Evolutionary conservation across 768 basidiomycete species (phyloP), one percentile per base, ranked within the genome.

Genomic region (Mycena belliarum): DNA sequence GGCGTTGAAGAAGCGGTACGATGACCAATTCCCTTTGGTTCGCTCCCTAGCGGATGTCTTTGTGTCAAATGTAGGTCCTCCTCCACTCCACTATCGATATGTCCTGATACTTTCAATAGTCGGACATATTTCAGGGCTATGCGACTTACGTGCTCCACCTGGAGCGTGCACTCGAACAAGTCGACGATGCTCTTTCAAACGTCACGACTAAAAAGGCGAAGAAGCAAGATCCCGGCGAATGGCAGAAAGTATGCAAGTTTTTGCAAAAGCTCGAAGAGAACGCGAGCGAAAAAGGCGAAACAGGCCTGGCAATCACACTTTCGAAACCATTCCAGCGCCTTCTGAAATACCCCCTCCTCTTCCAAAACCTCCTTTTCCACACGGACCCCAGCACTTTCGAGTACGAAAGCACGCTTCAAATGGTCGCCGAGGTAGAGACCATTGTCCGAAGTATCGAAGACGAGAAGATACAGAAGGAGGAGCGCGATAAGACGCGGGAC

Each of bases 391-490:
- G 93, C 61, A 94, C 95, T 4, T 95, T 89, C 66, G 97, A 99
- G 74, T 99, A 97, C 69, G 97, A 99, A 72, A 90, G 89, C 68
- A 97, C 95, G 14, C 77, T 96, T 40, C 88, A 89, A 69, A 96
- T 98, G 92, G 95, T 98, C 1, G 93, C 94, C 20, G 95, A 98
- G 72, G 92, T 99, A 8, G 97, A 99, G 75, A 87, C 82, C 20
- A 96, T 98, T 66, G 96, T 99, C 46, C 83, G 96, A 43, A 92
- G 91, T 60, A 98, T 99, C 54, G 96, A 99, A 72, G 96, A 98
- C 66, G 95, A 99, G 77, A 98, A 98, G 79, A 91, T 94, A 53
- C 89, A 91, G 70, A 93, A 93, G 72, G 96, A 98, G 69, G 94
- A 96, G 70, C 86, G 96, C 29, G 93, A 97, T 73, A 91, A 89